Evolutionary conservation across 768 basidiomycete genomes (phyloP).

Genomic region (Gymnopilus dilepis): DNA sequence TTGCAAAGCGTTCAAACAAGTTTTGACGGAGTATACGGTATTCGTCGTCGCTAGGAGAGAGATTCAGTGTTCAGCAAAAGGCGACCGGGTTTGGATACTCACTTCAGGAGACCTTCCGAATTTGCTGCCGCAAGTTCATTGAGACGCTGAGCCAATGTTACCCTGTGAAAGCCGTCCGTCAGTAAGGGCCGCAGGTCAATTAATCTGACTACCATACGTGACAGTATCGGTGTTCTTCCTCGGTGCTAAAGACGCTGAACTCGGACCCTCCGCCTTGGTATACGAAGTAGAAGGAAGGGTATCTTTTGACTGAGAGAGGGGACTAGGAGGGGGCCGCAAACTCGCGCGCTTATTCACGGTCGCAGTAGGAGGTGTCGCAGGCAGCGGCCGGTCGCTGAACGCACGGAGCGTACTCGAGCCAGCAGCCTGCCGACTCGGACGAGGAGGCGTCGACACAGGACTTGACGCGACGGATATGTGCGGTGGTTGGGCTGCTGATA

Average conservation of each 20-base stretch:
- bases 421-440: conserved; percentile 25
- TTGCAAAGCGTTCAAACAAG: conserved; percentile 80
- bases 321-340: conserved; percentile 14
- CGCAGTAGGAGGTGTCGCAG: conserved; percentile 25
- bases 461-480: conserved; percentile 27
- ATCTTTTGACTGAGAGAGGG: conserved; percentile 16
- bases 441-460: conserved; percentile 24
- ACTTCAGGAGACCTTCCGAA: conserved; percentile 80
- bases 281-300: conserved; percentile 16
- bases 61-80: conserved; percentile 6
- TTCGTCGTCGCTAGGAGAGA: conserved; percentile 73
- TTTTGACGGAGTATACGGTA: conserved; percentile 85
- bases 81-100: conserved; percentile 28
- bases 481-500: conserved; percentile 42
- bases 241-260: conserved; percentile 27
- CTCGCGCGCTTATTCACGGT: conserved; percentile 24
- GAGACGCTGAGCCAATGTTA: conserved; percentile 79
- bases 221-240: conserved; percentile 51
- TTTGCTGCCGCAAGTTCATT: conserved; percentile 83
- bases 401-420: conserved; percentile 35
- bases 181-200: background rate
- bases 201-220: conserved; percentile 49
- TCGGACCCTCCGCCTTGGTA: conserved; percentile 16
- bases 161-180: conserved; percentile 43
- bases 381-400: conserved; percentile 27